Evolutionary conservation across 371 early-diverging fungal genomes (phyloP).

Genomic region (Mortierella sp.): DNA sequence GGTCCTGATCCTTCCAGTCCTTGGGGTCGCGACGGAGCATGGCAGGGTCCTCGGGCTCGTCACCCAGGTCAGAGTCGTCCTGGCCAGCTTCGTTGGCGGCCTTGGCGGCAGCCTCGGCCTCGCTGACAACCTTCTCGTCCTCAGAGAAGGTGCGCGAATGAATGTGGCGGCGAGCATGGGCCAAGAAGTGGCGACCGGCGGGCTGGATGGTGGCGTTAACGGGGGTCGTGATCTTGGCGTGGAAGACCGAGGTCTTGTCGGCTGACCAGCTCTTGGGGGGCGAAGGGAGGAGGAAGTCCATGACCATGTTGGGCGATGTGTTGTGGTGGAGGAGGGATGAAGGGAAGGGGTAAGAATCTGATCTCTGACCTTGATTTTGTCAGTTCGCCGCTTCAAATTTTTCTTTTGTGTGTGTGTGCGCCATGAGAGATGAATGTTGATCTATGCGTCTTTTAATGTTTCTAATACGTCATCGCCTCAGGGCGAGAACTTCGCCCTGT

Average conservation of each 20-base stretch:
- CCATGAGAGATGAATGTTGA: background rate
- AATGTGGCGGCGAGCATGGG: conserved; percentile 76
- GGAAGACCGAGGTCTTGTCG: conserved; percentile 65
- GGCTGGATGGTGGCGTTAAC: conserved; percentile 71
- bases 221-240: conserved; percentile 63
- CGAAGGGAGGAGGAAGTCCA: conserved; percentile 76
- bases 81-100: conserved; percentile 61
- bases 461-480: background rate
- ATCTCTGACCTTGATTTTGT: background rate
- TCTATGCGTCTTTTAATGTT: conserved; percentile 1
- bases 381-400: background rate
- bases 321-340: conserved; percentile 4
- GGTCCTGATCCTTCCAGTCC: conserved; percentile 92
- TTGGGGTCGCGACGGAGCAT: conserved; percentile 81
- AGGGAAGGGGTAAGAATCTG: background rate
- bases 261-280: conserved; percentile 74
- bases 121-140: conserved; percentile 64
- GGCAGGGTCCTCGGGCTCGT: conserved; percentile 77
- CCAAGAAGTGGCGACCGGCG: conserved; percentile 75
- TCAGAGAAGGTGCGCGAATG: conserved; percentile 80
- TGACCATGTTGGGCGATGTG: conserved; percentile 56
- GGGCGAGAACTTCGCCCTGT: background rate
- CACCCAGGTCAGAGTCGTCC: conserved; percentile 73
- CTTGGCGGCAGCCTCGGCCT: conserved; percentile 60
- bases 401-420: background rate